These are phyloP conservation scores for Hemileccinum rubropunctum DNA, from an alignment of 768 basidiomycete species.

Conservation along the genomic window DNA sequence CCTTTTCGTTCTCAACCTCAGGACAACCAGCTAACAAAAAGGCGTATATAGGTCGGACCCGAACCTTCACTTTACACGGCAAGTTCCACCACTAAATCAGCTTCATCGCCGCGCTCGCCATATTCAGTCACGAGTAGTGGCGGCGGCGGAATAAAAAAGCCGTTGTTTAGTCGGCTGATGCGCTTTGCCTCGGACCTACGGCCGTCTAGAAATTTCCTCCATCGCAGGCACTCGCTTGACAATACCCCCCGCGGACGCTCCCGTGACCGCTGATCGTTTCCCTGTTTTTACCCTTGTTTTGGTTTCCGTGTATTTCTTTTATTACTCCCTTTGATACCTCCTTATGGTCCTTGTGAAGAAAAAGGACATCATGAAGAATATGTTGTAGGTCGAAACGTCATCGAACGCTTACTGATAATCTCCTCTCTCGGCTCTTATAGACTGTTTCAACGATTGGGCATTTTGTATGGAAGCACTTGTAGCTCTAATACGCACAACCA, in stretches of 20 bases:
- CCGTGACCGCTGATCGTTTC: constrained; percentile 18
- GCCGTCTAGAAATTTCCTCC: constrained; percentile 39
- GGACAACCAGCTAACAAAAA: constrained; percentile 30
- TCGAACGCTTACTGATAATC: constrained; percentile 11
- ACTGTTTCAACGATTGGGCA: constrained; percentile 19
- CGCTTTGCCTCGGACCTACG: constrained; percentile 47
- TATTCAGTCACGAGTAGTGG: constrained; percentile 25
- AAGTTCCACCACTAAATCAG: constrained; percentile 57
- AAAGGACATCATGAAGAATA: constrained; percentile 3
- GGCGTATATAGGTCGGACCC: constrained; percentile 35
- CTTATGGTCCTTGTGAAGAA: constrained; percentile 7
- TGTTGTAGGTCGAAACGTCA: background rate
- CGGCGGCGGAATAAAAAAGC: constrained; percentile 43
- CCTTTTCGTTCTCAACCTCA: constrained; percentile 7
- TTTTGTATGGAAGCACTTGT: constrained; percentile 22
- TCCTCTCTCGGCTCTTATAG: constrained; percentile 15
- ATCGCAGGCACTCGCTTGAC: constrained; percentile 53
- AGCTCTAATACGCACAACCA: constrained; percentile 28
- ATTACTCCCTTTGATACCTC: background rate
- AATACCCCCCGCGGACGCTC: constrained; percentile 20
- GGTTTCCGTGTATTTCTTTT: background rate
- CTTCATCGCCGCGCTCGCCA: constrained; percentile 46
- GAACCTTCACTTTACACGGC: constrained; percentile 55
- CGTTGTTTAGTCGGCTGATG: constrained; percentile 62
- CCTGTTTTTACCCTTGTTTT: background rate